Conservation (phyloP, 352 stramenopile species). For the Phytophthora parvispora region DNA sequence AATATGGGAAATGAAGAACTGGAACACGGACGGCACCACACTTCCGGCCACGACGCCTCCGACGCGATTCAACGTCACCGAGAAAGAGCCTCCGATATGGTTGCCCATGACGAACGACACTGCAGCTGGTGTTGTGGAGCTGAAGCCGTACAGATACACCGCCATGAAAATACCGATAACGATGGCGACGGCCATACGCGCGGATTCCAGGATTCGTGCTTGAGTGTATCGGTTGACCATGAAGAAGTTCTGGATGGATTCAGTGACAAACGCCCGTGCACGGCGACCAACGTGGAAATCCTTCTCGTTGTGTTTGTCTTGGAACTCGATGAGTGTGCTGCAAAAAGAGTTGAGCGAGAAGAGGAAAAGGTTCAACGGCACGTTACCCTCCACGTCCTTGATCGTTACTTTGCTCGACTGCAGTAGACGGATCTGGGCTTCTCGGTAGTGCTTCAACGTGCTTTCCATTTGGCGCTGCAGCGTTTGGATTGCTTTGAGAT, state of each 20-base stretch:
- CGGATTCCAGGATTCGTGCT: slow-evolving; percentile 49
- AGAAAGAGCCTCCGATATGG: slow-evolving; percentile 82
- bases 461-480: slow-evolving; percentile 79
- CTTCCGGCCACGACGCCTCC: slow-evolving; percentile 85
- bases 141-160: slow-evolving; percentile 84
- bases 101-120: slow-evolving; percentile 87
- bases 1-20: slow-evolving; percentile 87
- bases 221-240: slow-evolving; percentile 51
- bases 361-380: slow-evolving; percentile 84
- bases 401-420: slow-evolving; percentile 58
- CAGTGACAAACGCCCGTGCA: slow-evolving; percentile 57
- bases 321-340: slow-evolving; percentile 78
- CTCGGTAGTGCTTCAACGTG: slow-evolving; percentile 70
- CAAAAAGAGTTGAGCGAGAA: slow-evolving; percentile 90
- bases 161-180: slow-evolving; percentile 72
- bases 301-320: slow-evolving; percentile 73
- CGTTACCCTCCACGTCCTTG: slow-evolving; percentile 86
- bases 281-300: slow-evolving; percentile 55
- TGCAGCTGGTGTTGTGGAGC: slow-evolving; percentile 61
- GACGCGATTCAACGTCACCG: slow-evolving; percentile 85
- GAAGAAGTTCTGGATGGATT: slow-evolving; percentile 63
- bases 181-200: slow-evolving; percentile 70
- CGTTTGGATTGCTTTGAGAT: slow-evolving; percentile 52
- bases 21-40: slow-evolving; percentile 85
- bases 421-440: slow-evolving; percentile 65